phyloP scores from a whole-genome alignment of 768 basidiomycete genomes.

The Xerocomellus dryophilus region DNA sequence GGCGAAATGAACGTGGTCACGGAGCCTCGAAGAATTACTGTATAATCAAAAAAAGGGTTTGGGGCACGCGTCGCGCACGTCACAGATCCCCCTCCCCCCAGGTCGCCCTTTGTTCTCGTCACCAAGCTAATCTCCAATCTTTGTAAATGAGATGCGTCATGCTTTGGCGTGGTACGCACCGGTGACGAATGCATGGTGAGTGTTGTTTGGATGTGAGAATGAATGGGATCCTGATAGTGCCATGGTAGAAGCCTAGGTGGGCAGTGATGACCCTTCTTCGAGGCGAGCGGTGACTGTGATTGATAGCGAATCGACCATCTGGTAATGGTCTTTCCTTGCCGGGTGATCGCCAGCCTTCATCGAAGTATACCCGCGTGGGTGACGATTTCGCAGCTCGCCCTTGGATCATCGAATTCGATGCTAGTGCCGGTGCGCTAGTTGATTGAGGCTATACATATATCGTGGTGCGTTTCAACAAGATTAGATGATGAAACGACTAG shows the following conservation, averaged over 20 bases:
- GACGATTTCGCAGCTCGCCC: background rate
- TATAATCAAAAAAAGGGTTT: background rate
- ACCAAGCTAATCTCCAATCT: conserved; percentile 17
- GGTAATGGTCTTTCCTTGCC: conserved; percentile 1
- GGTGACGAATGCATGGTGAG: conserved; percentile 1
- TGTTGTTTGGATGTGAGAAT: background rate
- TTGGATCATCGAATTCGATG: background rate
- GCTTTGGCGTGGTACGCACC: conserved; percentile 16
- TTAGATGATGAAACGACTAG: background rate
- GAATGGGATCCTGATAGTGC: background rate
- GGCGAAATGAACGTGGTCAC: conserved; percentile 20
- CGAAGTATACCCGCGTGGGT: background rate
- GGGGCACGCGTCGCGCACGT: conserved; percentile 17
- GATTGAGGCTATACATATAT: background rate
- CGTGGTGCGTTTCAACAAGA: conserved; percentile 7
- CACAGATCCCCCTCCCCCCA: conserved; percentile 1
- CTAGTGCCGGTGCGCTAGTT: background rate
- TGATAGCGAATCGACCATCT: background rate
- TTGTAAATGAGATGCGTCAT: conserved; percentile 22
- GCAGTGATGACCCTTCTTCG: background rate
- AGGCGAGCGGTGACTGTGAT: background rate
- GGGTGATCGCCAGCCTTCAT: background rate
- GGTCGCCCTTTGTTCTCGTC: background rate
- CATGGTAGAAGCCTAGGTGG: conserved; percentile 8
- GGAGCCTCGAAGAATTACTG: background rate